A percentile compares a stretch with the other conserved stretches of the same genome.
Evolutionary conservation across 768 basidiomycete genomes (phyloP).

Genomic region (Auriscalpium vulgare): DNA sequence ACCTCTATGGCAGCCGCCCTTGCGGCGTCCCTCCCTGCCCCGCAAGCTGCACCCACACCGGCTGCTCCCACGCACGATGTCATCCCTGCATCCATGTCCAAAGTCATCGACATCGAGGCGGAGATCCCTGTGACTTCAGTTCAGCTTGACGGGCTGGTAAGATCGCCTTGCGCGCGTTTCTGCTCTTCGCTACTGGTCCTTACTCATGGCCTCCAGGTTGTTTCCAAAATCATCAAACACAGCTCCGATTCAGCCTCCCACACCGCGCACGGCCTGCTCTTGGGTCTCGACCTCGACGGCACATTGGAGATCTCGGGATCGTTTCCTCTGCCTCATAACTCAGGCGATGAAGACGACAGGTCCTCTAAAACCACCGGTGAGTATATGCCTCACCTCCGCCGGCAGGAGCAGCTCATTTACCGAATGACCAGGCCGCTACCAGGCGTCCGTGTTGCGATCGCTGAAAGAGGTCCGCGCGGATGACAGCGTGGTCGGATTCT

Average conservation of each 20-base stretch:
- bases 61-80: constrained; percentile 70
- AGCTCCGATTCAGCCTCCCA: constrained; percentile 67
- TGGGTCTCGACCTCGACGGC: constrained; percentile 91
- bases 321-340: constrained; percentile 72
- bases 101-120: constrained; percentile 89
- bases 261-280: constrained; percentile 75
- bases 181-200: not conserved
- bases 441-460: constrained; percentile 76
- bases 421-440: constrained; percentile 56
- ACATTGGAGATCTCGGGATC: constrained; percentile 86
- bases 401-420: not conserved
- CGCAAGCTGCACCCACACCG: constrained; percentile 50
- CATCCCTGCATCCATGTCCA: constrained; percentile 89
- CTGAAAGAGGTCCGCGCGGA: constrained; percentile 88
- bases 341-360: constrained; percentile 74
- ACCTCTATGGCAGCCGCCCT: constrained; percentile 91
- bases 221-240: constrained; percentile 92
- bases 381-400: constrained; percentile 19
- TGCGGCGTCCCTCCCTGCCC: constrained; percentile 73
- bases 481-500: constrained; percentile 90
- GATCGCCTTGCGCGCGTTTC: constrained; percentile 17
- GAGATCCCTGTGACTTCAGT: constrained; percentile 74
- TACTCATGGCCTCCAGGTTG: constrained; percentile 46
- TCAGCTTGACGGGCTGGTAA: constrained; percentile 81
- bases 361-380: constrained; percentile 67